These are phyloP conservation scores for Prunus padus DNA, from an alignment of 306 rosid species.

Conservation along the genomic window DNA sequence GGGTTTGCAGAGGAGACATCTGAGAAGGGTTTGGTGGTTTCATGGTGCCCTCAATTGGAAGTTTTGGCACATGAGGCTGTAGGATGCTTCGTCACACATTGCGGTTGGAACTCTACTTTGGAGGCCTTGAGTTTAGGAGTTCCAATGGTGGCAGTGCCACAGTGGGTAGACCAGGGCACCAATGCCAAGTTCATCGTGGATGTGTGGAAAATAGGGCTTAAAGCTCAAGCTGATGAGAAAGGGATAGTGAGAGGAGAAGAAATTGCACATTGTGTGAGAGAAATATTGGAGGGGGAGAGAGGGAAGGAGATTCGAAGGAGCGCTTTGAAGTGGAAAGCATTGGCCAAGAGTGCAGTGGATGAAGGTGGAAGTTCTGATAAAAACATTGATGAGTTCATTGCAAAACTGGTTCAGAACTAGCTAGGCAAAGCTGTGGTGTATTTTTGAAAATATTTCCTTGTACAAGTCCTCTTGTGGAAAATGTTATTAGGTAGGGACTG, in stretches of 20 bases:
- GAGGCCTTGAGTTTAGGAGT: too few relatives aligned
- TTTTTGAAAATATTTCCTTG: background rate
- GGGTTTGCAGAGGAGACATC: conserved; percentile 9
- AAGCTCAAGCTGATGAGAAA: background rate
- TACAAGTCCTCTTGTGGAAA: background rate
- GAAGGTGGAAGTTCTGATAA: conserved; percentile 10
- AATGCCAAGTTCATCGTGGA: conserved; percentile 20
- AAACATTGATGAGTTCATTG: conserved; percentile 7
- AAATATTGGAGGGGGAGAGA: conserved; percentile 17
- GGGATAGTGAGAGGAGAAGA: conserved; percentile 16
- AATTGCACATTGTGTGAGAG: conserved; percentile 1
- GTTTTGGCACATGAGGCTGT: conserved; percentile 4
- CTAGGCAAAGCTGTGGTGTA: too few relatives aligned
- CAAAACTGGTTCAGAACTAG: background rate
- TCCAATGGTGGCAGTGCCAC: conserved; percentile 18
- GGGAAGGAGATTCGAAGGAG: conserved; percentile 11
- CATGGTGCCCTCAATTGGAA: conserved; percentile 7
- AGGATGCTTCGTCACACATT: background rate
- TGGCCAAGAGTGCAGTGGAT: conserved; percentile 7
- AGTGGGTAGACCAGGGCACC: conserved; percentile 22
- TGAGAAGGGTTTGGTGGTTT: conserved; percentile 6
- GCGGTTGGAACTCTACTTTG: background rate
- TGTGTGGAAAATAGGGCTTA: conserved; percentile 23
- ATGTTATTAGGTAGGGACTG: too few relatives aligned
- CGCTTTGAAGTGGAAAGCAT: conserved; percentile 6